phyloP scores from a whole-genome alignment of 306 rosid genomes.

The Vigna hirtella region DNA sequence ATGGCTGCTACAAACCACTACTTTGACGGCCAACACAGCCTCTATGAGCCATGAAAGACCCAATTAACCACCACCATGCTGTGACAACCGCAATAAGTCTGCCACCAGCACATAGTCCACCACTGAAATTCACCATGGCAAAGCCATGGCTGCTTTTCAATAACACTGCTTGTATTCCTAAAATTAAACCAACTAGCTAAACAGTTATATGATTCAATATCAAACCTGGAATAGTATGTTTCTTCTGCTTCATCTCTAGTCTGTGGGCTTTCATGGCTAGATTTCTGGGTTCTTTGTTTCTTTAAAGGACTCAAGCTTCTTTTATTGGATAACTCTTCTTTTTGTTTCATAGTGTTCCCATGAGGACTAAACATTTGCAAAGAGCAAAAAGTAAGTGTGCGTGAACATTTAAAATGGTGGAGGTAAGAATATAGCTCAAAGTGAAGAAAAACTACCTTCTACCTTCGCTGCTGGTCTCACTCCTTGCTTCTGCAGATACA shows the following conservation, averaged over 20 bases:
- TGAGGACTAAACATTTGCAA: slow-evolving; percentile 52
- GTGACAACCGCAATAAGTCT: no score
- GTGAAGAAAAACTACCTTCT: slow-evolving; percentile 59
- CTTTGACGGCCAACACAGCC: no score
- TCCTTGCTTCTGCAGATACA: slow-evolving; percentile 59
- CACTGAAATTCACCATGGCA: no score
- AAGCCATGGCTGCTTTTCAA: no score
- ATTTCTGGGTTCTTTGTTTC: slow-evolving; percentile 57
- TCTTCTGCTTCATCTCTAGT: slow-evolving; percentile 61
- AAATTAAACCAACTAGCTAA: slow-evolving; percentile 27
- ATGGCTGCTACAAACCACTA: no score
- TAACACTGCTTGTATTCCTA: not conserved
- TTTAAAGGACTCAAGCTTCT: slow-evolving; percentile 61
- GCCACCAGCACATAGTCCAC: no score
- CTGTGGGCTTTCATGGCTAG: slow-evolving; percentile 53
- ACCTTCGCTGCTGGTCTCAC: slow-evolving; percentile 51
- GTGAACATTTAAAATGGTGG: slow-evolving; percentile 24
- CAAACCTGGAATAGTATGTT: slow-evolving; percentile 52
- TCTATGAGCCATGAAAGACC: no score
- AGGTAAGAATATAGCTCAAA: slow-evolving; percentile 7
- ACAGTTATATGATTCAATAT: slow-evolving; percentile 26
- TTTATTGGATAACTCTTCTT: slow-evolving; percentile 52
- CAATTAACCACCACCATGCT: no score
- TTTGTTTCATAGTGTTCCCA: slow-evolving; percentile 54
- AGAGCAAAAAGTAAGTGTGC: slow-evolving; percentile 34